phyloP scores from a whole-genome alignment of 2,329 filamentous ascomycete genomes.

The Colletotrichum somersetense region DNA sequence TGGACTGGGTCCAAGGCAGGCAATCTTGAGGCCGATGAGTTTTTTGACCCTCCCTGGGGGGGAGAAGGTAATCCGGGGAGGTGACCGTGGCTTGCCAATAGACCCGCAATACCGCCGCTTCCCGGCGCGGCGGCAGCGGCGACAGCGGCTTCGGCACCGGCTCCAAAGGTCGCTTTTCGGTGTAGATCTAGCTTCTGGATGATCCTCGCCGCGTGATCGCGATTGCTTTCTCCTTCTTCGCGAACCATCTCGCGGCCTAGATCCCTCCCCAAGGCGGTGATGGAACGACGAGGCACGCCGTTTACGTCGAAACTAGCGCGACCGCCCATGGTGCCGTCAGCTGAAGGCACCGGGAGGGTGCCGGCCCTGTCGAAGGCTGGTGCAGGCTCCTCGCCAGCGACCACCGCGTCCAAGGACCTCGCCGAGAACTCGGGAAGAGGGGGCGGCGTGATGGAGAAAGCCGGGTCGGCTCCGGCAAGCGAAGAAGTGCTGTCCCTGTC shows the following conservation, averaged over 20 bases:
- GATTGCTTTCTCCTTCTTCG: constrained; percentile 79
- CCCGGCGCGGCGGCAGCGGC: constrained; percentile 55
- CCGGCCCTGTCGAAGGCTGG: constrained; percentile 68
- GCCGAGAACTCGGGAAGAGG: constrained; percentile 92
- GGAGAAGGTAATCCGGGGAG: constrained; percentile 70
- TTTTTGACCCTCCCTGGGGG: constrained; percentile 31
- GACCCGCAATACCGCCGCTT: constrained; percentile 80
- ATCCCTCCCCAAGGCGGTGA: constrained; percentile 64
- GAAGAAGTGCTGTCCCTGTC: constrained; percentile 62
- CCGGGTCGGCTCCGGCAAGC: constrained; percentile 72
- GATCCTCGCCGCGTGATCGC: constrained; percentile 87
- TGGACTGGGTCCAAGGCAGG: constrained; percentile 44
- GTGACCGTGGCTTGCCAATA: constrained; percentile 86
- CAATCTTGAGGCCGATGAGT: constrained; percentile 42
- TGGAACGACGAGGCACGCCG: constrained; percentile 64
- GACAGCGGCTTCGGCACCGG: constrained; percentile 54
- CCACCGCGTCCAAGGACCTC: constrained; percentile 77
- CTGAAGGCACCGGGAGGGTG: constrained; percentile 74
- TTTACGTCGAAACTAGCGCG: constrained; percentile 81
- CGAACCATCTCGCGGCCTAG: constrained; percentile 62
- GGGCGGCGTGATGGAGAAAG: constrained; percentile 92
- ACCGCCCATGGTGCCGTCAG: constrained; percentile 65
- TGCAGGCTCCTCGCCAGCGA: constrained; percentile 61
- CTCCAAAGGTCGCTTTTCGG: constrained; percentile 77
- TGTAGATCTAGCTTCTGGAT: constrained; percentile 94